A percentile compares a stretch with the other conserved stretches of the same genome.
Conservation (phyloP, 164 flowering plant genomes). For the Hamamelis virginiana region DNA sequence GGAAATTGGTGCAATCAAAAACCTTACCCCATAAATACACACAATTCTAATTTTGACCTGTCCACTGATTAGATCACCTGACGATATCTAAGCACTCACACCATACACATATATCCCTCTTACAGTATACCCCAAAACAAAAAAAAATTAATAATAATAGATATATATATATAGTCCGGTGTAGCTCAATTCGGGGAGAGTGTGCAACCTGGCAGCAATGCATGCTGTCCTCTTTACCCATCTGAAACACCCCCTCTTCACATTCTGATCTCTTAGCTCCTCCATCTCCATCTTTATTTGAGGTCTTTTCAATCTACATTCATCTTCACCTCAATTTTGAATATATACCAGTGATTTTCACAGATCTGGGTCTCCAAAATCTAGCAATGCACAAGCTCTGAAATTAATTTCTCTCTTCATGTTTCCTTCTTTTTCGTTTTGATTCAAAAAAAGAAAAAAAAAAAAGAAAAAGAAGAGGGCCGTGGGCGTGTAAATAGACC, state of each 20-base stretch:
- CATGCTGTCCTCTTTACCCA: conserved; percentile 19
- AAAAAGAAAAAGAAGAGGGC: neutral
- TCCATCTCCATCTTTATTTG: neutral
- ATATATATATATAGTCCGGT: neutral
- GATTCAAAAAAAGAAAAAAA: neutral
- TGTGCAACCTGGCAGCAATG: conserved; percentile 32
- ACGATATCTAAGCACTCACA: too few relatives aligned
- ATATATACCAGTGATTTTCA: neutral
- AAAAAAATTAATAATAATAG: neutral
- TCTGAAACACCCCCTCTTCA: neutral
- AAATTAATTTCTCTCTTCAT: too few relatives aligned
- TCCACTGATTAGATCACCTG: too few relatives aligned
- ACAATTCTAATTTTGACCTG: too few relatives aligned
- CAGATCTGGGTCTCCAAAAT: neutral
- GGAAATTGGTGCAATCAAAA: too few relatives aligned
- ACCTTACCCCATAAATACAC: too few relatives aligned
- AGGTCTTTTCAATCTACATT: conserved; percentile 2
- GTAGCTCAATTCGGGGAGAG: conserved; percentile 5
- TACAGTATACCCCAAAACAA: too few relatives aligned
- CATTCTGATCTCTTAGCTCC: neutral
- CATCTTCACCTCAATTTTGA: too few relatives aligned
- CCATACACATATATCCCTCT: too few relatives aligned
- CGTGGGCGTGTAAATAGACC: too few relatives aligned
- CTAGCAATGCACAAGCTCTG: too few relatives aligned
- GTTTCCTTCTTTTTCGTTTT: too few relatives aligned